Conservation (phyloP, 768 basidiomycete species). For the Lentinula guzmanii region DNA sequence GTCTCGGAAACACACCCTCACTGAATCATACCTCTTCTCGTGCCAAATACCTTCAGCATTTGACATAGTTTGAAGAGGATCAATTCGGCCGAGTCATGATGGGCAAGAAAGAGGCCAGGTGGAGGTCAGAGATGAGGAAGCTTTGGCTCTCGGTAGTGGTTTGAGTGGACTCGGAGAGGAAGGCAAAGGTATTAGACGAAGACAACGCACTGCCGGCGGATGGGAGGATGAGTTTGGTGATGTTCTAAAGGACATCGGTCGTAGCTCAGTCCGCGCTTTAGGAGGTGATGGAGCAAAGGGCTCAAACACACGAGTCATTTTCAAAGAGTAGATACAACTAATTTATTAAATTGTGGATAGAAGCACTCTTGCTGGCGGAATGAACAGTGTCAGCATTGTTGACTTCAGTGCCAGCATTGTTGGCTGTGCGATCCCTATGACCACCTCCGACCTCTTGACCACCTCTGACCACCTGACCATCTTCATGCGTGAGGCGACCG, state of each 20-base stretch:
- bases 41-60: constrained; percentile 73
- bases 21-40: too few relatives aligned
- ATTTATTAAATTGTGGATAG: too few relatives aligned
- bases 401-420: too few relatives aligned
- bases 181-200: constrained; percentile 35
- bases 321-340: too few relatives aligned
- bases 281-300: constrained; percentile 46
- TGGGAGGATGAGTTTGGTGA: constrained; percentile 84
- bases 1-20: too few relatives aligned
- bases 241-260: constrained; percentile 44
- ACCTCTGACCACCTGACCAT: too few relatives aligned
- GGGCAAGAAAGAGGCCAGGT: constrained; percentile 79
- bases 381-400: too few relatives aligned
- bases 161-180: constrained; percentile 29
- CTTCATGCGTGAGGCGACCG: too few relatives aligned
- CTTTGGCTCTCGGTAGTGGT: constrained; percentile 79
- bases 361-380: too few relatives aligned
- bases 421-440: too few relatives aligned
- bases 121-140: constrained; percentile 78
- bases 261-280: constrained; percentile 25
- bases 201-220: constrained; percentile 59
- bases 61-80: constrained; percentile 90
- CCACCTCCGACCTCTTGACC: too few relatives aligned
- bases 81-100: constrained; percentile 89
- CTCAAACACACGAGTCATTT: too few relatives aligned